These are phyloP conservation scores for Schizosaccharomyces octosporus DNA, from an alignment of 805 yeast genomes.

Conservation along the genomic window DNA sequence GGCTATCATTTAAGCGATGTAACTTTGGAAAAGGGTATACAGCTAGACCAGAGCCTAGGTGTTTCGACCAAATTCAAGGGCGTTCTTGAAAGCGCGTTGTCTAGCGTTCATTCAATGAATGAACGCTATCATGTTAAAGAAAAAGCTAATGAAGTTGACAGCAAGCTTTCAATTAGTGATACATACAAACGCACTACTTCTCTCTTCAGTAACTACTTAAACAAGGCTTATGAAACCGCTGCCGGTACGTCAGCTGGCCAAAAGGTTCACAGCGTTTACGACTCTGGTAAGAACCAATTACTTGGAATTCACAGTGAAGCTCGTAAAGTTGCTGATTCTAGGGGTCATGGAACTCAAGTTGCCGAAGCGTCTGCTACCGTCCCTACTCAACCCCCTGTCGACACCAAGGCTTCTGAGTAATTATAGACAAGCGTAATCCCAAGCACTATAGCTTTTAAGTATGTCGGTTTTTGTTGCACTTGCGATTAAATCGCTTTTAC, in stretches of 20 bases:
- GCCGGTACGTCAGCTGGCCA: slow-evolving; percentile 19
- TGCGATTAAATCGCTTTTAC: too few species aligned
- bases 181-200: slow-evolving; percentile 14
- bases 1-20: slow-evolving; percentile 47
- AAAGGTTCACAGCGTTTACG: slow-evolving; percentile 36
- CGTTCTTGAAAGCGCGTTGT: slow-evolving; percentile 20
- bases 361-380: neutral
- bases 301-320: slow-evolving; percentile 53
- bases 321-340: slow-evolving; percentile 32
- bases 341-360: neutral
- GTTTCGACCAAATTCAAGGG: slow-evolving; percentile 28
- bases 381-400: neutral
- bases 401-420: neutral
- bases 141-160: slow-evolving; percentile 21
- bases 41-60: slow-evolving; percentile 42
- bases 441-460: neutral
- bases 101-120: slow-evolving; percentile 18
- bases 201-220: slow-evolving; percentile 10
- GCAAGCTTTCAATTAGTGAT: slow-evolving; percentile 12
- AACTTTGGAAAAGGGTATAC: slow-evolving; percentile 33
- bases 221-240: slow-evolving; percentile 16
- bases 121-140: slow-evolving; percentile 34
- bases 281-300: slow-evolving; percentile 28
- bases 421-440: neutral
- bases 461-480: neutral